These are phyloP conservation scores for Penicillium sp. DNA, from an alignment of 2,329 filamentous ascomycete genomes.

Conservation along the genomic window DNA sequence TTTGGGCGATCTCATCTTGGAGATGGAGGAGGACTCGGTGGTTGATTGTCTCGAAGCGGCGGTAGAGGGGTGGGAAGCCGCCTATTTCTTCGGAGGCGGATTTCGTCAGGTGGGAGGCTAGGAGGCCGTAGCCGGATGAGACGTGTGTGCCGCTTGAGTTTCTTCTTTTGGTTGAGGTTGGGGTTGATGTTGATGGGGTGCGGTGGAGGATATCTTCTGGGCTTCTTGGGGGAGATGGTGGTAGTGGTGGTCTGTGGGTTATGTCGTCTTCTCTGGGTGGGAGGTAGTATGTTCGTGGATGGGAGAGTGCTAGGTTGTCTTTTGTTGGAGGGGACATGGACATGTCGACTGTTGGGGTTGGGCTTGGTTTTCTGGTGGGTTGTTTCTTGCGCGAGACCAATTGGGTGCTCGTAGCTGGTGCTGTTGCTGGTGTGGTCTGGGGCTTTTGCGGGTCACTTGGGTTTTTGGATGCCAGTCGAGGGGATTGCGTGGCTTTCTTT, in stretches of 20 bases:
- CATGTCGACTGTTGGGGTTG: conserved; percentile 19
- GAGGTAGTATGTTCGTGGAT: conserved; percentile 35
- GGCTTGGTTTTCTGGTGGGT: conserved; percentile 16
- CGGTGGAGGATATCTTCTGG: conserved; percentile 30
- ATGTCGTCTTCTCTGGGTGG: conserved; percentile 16
- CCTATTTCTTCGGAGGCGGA: conserved; percentile 28
- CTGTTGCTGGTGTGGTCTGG: conserved; percentile 27
- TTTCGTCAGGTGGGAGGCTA: conserved; percentile 34
- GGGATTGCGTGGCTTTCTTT: conserved; percentile 10
- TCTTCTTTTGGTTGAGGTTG: conserved; percentile 24
- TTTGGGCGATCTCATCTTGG: conserved; percentile 76
- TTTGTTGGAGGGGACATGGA: conserved; percentile 24
- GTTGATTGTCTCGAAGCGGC: conserved; percentile 76
- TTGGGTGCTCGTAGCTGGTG: conserved; percentile 25
- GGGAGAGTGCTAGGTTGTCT: conserved; percentile 31
- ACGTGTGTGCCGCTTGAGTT: conserved; percentile 23
- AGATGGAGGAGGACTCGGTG: conserved; percentile 77
- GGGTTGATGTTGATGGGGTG: conserved; percentile 14
- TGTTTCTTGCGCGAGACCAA: conserved; percentile 26
- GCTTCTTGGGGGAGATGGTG: conserved; percentile 36
- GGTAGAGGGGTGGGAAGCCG: conserved; percentile 62
- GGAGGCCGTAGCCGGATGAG: conserved; percentile 36
- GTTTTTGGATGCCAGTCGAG: conserved; percentile 6
- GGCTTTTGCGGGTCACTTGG: conserved; percentile 27
- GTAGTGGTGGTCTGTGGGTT: conserved; percentile 25